Evolutionary conservation across 305 asterid species (phyloP), one percentile per base, ranked within the genome.

Genomic region (Plantago lanceolata): DNA sequence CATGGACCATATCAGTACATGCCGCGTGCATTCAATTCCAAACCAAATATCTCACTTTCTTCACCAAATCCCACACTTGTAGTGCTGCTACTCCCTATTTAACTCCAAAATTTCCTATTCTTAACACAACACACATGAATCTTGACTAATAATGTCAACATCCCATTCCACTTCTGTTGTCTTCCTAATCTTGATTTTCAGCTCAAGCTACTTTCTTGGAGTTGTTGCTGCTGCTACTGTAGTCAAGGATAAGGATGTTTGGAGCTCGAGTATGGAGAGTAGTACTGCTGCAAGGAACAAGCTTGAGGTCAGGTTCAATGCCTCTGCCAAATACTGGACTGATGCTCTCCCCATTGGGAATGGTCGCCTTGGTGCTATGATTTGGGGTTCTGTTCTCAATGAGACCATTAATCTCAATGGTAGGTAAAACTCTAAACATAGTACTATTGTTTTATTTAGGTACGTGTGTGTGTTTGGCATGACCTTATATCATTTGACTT

Each of bases 281-380:
- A 64, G 16, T 28, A 28, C 33, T 33, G 76, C 43, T 33, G 76
- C 44, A 20, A 20, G 61, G 63, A 79, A 63, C 72, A 72, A 74
- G 57, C 88, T 85, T 48, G 85, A 84, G 80, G 69, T 88, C 29
- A 73, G 84, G 70, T 86, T 84, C 37, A 67, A 74, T 63, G 80
- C 56, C 17, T 73, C 95, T 15, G 92, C 92, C 9, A 60, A 71
- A 58, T 78, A 81, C 58, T 88, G 96, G 96, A 88, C 96, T 29
- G 93, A 88, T 76, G 95, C 96, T 84, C 85, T 84, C 35, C 95
- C 96, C 40, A 74, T 86, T 58, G 96, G 96, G 12, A 86, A 86
- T 74, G 90, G 96, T 14, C 84, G 93, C 51, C 95, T 88, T 63
- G 96, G 96, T 19, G 92, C 88, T 29, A 86, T 88, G 96, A 58